Evolutionary conservation across 345 rosid species (phyloP).

Genomic region (Arabidopsis thaliana): DNA sequence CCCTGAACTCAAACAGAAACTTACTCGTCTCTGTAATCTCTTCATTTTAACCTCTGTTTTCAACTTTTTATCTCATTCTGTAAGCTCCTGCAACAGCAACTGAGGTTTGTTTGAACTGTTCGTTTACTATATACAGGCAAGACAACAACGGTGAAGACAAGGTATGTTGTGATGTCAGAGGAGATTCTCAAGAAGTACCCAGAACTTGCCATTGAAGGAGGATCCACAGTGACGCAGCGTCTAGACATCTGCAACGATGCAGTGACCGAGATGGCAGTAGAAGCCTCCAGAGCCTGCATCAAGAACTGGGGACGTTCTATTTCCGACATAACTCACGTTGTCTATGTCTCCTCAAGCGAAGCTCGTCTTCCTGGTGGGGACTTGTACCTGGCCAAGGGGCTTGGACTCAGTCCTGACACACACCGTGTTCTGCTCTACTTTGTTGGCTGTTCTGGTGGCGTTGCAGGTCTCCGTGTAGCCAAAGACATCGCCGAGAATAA

Average conservation of each 20-base stretch:
- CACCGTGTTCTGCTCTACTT: constrained; percentile 88
- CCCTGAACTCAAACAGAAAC: constrained; percentile 87
- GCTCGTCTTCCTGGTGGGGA: constrained; percentile 94
- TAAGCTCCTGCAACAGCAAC: constrained; percentile 18
- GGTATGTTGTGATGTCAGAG: constrained; percentile 96
- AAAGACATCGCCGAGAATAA: constrained; percentile 96
- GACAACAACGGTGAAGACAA: constrained; percentile 93
- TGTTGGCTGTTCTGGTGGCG: constrained; percentile 93
- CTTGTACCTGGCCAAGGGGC: constrained; percentile 80
- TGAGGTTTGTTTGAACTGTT: constrained; percentile 19
- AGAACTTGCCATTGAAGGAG: constrained; percentile 80
- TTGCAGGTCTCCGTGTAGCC: constrained; percentile 89
- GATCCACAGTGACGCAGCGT: constrained; percentile 82
- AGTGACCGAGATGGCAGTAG: constrained; percentile 87
- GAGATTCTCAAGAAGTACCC: constrained; percentile 87
- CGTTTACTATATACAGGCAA: constrained; percentile 59
- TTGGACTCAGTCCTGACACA: constrained; percentile 77
- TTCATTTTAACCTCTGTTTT: constrained; percentile 17
- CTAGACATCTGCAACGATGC: constrained; percentile 82
- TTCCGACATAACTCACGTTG: constrained; percentile 87
- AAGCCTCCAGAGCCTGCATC: constrained; percentile 82
- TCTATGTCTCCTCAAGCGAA: constrained; percentile 97
- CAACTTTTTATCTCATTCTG: not conserved
- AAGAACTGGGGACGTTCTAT: constrained; percentile 77
- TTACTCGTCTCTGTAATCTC: constrained; percentile 77